Percentiles rank a stretch among this genome's conserved stretches.
These are phyloP conservation scores for Lanzia echinophila DNA, from an alignment of 2,329 filamentous ascomycete genomes.

Conservation along the genomic window DNA sequence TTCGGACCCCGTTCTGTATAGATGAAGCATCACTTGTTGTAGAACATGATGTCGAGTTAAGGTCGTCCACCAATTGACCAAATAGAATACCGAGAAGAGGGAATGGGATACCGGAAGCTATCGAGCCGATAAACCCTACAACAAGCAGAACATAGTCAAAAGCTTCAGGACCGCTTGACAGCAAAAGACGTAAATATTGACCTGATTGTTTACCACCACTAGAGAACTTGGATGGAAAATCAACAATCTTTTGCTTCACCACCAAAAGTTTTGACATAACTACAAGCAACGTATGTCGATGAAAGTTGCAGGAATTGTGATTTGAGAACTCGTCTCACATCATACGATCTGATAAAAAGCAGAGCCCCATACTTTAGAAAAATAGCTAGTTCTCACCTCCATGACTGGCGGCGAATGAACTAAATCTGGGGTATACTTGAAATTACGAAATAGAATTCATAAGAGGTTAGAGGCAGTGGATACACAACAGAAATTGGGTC, in stretches of 20 bases:
- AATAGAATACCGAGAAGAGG: constrained; percentile 60
- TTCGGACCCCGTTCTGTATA: constrained; percentile 9
- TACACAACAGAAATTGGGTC: no score
- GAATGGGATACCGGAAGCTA: constrained; percentile 53
- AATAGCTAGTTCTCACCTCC: neutral
- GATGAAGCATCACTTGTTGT: neutral
- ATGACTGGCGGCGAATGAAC: neutral
- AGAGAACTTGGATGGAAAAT: neutral
- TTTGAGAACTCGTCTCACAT: neutral
- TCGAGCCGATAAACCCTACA: constrained; percentile 17
- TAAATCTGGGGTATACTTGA: neutral
- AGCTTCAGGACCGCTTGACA: neutral
- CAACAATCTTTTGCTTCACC: neutral
- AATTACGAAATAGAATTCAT: neutral
- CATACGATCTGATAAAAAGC: neutral
- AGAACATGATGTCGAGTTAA: constrained; percentile 44
- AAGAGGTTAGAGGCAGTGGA: neutral
- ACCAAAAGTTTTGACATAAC: constrained; percentile 3
- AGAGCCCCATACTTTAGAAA: neutral
- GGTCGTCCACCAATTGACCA: constrained; percentile 55
- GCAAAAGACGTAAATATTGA: constrained; percentile 1
- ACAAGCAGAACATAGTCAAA: neutral
- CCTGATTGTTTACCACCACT: constrained; percentile 1
- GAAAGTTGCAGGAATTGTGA: neutral
- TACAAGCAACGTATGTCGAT: neutral